Evolutionary conservation across 148 eudicot genomes (phyloP), one percentile per base, ranked within the genome.

Genomic region (Rhododendron vialii): DNA sequence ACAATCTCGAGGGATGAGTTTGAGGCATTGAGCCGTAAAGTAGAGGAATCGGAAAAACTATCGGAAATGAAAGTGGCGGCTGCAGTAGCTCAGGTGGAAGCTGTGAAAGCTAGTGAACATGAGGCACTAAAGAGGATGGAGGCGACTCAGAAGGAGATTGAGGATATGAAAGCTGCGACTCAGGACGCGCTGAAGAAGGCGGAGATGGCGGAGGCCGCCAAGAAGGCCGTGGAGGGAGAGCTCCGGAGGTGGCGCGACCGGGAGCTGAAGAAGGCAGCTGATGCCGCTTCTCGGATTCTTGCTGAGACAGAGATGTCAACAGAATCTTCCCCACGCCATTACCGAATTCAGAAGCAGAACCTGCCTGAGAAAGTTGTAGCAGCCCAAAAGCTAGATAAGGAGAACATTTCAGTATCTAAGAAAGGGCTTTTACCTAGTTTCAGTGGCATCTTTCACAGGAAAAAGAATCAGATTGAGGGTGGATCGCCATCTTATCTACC

Each of bases 171-270:
- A 85, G 90, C 90, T 67, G 94, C 94, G 20, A 94, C 95, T 26
- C 89, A 89, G 78, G 98, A 90, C 43, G 95, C 96, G 11, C 71
- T 95, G 86, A 95, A 90, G 91, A 93, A 85, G 84, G 96, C 96
- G 4, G 94, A 93, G 85, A 94, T 88, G 92, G 93, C 98, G 12
- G 95, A 93, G 88, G 94, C 96, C 6, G 98, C 98, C 51, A 98
- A 90, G 89, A 95, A 90, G 87, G 99, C 98, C 2, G 93, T 98
- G 51, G 98, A 98, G 81, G 94, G 98, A 67, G 99, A 95, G 90
- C 95, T 98, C 30, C 90, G 92, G 45, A 91, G 95, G 80, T 92
- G 94, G 96, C 90, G 95, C 9, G 98, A 95, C 84, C 90, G 93
- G 35, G 98, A 98, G 86, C 92, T 93, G 47, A 98, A 98, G 93